Evolutionary conservation across 495 filamentous ascomycete genomes (phyloP).

Genomic region (Tetracladium marchalianum): DNA sequence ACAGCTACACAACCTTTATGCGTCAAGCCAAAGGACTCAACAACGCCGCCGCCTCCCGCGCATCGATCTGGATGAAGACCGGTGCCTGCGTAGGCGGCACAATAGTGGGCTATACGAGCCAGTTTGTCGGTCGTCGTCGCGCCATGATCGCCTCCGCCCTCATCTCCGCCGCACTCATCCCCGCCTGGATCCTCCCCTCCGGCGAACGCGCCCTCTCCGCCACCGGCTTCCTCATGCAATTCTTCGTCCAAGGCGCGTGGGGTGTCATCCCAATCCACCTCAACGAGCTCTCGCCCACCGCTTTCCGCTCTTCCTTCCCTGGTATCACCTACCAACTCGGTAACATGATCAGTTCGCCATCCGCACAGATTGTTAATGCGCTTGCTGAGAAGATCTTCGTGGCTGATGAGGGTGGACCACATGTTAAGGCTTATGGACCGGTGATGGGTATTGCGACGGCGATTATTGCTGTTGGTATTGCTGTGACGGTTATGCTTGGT

Average conservation of each 20-base stretch:
- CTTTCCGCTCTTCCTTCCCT: conserved; percentile 61
- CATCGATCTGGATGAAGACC: conserved; percentile 51
- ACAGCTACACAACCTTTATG: conserved; percentile 72
- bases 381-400: conserved; percentile 48
- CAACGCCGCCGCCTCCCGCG: conserved; percentile 51
- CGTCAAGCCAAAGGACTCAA: conserved; percentile 52
- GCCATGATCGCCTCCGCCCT: conserved; percentile 52
- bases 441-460: conserved; percentile 60
- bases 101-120: conserved; percentile 60
- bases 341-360: conserved; percentile 65
- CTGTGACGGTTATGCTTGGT: conserved; percentile 47
- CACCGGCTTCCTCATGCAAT: conserved; percentile 66
- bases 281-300: conserved; percentile 65
- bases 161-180: conserved; percentile 49
- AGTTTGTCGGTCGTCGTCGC: conserved; percentile 60
- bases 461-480: conserved; percentile 56
- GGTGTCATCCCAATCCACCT: conserved; percentile 72
- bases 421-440: conserved; percentile 56
- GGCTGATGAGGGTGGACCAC: conserved; percentile 33
- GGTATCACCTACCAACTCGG: conserved; percentile 65
- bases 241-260: conserved; percentile 71
- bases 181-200: conserved; percentile 60
- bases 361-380: conserved; percentile 62
- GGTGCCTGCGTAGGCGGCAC: conserved; percentile 68
- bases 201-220: conserved; percentile 47